Conservation (phyloP, 495 filamentous ascomycete genomes). For the Apodospora peruviana region DNA sequence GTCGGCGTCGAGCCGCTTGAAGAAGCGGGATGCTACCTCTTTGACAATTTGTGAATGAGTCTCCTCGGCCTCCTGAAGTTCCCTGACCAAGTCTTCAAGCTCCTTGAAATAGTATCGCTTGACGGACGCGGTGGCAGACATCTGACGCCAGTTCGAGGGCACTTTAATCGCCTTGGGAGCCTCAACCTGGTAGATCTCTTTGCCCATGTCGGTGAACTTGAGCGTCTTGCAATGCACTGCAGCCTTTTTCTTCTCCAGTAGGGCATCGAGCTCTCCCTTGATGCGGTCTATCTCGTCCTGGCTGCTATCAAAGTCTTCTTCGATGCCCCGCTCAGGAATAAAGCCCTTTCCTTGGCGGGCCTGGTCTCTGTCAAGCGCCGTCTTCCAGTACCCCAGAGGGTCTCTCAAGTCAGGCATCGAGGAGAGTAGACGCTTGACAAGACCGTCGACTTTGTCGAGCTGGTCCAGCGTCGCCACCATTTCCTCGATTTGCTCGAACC, state of each 20-base stretch:
- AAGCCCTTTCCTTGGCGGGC: constrained; percentile 67
- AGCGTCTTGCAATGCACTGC: constrained; percentile 64
- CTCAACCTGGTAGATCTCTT: constrained; percentile 96
- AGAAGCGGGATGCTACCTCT: constrained; percentile 79
- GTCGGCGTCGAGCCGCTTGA: constrained; percentile 77
- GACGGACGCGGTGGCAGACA: constrained; percentile 85
- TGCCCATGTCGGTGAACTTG: constrained; percentile 83
- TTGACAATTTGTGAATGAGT: constrained; percentile 89
- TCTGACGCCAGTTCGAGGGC: constrained; percentile 86
- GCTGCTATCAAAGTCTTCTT: constrained; percentile 87
- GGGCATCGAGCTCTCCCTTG: constrained; percentile 60
- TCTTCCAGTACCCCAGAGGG: constrained; percentile 80
- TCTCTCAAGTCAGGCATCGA: constrained; percentile 78
- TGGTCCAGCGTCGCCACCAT: constrained; percentile 72
- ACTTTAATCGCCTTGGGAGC: constrained; percentile 82
- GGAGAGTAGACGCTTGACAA: constrained; percentile 76
- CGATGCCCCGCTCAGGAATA: constrained; percentile 82
- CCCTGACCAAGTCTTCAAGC: constrained; percentile 71
- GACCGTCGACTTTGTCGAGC: constrained; percentile 65
- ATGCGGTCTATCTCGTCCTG: constrained; percentile 70
- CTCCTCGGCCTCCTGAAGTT: constrained; percentile 89
- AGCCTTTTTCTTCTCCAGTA: constrained; percentile 65
- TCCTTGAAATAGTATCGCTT: constrained; percentile 94
- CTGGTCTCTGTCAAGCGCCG: constrained; percentile 80
- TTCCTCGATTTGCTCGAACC: constrained; percentile 95